A percentile compares a stretch with the other conserved stretches of the same genome.
Conservation (phyloP, 305 asterid species). For the Solanum hybrid region DNA sequence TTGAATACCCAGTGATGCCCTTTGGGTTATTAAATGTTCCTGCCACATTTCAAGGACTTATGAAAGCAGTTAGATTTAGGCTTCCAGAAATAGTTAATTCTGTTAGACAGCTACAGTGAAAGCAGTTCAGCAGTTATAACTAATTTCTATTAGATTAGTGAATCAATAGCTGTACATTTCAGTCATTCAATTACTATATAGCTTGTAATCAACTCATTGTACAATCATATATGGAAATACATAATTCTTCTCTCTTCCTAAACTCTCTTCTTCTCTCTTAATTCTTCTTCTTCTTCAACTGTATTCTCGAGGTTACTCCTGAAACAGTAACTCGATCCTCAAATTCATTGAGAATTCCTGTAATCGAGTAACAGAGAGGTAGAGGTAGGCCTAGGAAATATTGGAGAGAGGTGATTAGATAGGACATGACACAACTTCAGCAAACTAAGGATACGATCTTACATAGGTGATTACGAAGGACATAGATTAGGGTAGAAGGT, state of each 20-base stretch:
- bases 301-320: neutral
- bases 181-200: neutral
- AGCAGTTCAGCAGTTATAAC: neutral
- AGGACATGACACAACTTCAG: no score
- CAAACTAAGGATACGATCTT: no score
- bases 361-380: neutral
- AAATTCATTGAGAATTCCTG: neutral
- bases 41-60: no score
- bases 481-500: no score
- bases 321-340: neutral
- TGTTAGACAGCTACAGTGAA: neutral
- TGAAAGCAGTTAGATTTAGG: neutral
- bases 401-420: no score
- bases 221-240: neutral
- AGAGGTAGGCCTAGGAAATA: no score
- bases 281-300: neutral
- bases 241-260: neutral
- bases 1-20: no score
- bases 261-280: neutral
- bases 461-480: no score
- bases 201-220: neutral
- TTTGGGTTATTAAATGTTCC: no score
- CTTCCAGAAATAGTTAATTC: neutral
- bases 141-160: neutral
- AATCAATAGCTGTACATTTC: neutral